Base-by-base conservation (phyloP, 352 stramenopile genomes). In the Phytophthora pseudosyringae region DNA sequence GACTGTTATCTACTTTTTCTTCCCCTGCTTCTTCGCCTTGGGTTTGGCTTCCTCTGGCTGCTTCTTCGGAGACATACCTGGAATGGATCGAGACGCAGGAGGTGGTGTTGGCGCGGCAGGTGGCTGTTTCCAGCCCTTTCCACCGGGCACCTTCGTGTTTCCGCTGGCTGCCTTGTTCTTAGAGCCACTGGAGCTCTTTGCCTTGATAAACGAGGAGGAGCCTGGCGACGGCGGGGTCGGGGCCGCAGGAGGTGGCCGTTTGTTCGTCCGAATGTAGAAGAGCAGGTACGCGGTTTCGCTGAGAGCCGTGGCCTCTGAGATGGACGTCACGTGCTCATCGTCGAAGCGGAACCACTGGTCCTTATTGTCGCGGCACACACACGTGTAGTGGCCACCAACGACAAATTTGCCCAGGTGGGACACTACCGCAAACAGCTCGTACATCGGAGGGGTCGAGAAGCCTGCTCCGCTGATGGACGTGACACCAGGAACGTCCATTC, bases 281-380 rank as follows among this genome's bases (percentile, higher is more conserved):
- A 95, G 67, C 69, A 95, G 60, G 49, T 93, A 95, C 0, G 87
- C 87, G 28, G 83, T 90, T 67, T 95, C 87, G 8, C 73, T 71
- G 16, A 95, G 66, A 8, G 87, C 87, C 1, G 71, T 83, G 5
- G 75, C 81, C 47, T 93, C 86, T 43, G 86, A 84, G 54, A 93
- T 84, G 12, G 84, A 83, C 28, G 81, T 73, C 65, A 94, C 87
- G 57, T 90, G 83, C 71, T 95, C 87, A 64, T 95, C 87, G 45
- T 95, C 73, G 51, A 86, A 95, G 38, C 78, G 77, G 69, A 91
- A 93, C 87, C 87, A 95, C 70, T 95, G 87, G 58, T 94, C 87
- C 56, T 94, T 95, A 71, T 93, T 93, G 73, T 95, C 87, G 16
- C 85, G 85, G 41, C 87, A 95, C 32, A 93, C 73, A 12, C 81